phyloP scores from a whole-genome alignment of 2,329 filamentous ascomycete species.

The Dothiorella sarmentorum region DNA sequence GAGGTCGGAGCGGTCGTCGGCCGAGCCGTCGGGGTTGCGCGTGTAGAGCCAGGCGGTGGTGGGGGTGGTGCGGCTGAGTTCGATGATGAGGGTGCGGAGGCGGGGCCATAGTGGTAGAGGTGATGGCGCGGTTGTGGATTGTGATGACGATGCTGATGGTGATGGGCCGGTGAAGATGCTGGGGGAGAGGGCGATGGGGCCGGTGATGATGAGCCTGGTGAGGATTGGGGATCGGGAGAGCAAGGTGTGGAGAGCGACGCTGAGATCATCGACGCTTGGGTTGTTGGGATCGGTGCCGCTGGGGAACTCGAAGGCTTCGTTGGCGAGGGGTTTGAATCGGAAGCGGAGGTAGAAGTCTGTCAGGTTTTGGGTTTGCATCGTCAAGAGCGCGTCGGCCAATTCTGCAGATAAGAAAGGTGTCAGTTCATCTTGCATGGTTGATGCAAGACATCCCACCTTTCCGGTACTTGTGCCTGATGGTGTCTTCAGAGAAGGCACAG shows the following conservation, averaged over 20 bases:
- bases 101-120: not conserved
- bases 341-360: not conserved
- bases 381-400: not conserved
- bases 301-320: not conserved
- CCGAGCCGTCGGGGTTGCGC: not conserved
- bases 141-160: not conserved
- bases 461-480: not conserved
- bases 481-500: not conserved
- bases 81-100: not conserved
- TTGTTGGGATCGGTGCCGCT: not conserved
- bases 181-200: not conserved
- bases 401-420: not conserved
- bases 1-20: not conserved
- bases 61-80: not conserved
- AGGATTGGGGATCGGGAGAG: not conserved
- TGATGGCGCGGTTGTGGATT: not conserved
- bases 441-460: not conserved
- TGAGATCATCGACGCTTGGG: not conserved
- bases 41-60: not conserved
- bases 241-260: not conserved
- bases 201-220: not conserved
- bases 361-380: not conserved
- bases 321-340: not conserved
- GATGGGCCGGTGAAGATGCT: not conserved
- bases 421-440: not conserved